These are phyloP conservation scores for Fulvia fulva DNA, from an alignment of 2,329 filamentous ascomycete species.

Conservation along the genomic window DNA sequence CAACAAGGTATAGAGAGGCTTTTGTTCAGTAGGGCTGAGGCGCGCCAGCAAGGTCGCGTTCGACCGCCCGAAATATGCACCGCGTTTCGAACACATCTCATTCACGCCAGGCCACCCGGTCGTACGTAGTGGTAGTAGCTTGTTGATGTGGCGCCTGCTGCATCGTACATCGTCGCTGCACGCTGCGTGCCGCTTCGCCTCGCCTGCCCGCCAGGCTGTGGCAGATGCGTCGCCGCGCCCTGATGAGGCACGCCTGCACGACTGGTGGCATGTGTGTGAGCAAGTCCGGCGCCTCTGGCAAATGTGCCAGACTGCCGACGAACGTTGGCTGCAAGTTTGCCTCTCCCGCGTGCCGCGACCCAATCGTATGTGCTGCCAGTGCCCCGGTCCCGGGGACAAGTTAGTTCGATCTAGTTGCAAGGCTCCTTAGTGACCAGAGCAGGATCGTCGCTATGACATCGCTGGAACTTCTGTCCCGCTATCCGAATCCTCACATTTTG, in stretches of 20 bases:
- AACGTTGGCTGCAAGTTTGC: slow-evolving; percentile 4
- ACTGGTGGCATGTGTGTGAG: neutral
- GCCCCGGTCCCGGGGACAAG: slow-evolving; percentile 16
- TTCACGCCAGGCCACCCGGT: neutral
- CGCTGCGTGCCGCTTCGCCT: slow-evolving; percentile 15
- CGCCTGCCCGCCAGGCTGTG: neutral
- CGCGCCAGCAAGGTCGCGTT: neutral
- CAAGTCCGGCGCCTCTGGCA: neutral
- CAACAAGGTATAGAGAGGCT: neutral
- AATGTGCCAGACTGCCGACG: slow-evolving; percentile 5
- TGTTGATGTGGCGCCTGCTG: neutral
- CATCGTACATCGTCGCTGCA: neutral
- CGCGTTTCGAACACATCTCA: neutral
- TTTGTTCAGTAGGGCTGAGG: neutral
- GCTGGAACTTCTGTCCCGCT: slow-evolving; percentile 13
- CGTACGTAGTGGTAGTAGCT: too few relatives aligned
- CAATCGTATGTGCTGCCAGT: slow-evolving; percentile 15
- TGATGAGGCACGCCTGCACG: too few relatives aligned
- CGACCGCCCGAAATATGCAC: neutral
- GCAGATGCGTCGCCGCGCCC: neutral
- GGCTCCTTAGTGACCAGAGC: slow-evolving; percentile 4
- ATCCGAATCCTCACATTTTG: slow-evolving; percentile 2
- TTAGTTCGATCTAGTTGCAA: slow-evolving; percentile 14
- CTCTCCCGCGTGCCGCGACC: slow-evolving; percentile 14
- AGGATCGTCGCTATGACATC: slow-evolving; percentile 17